Conservation (phyloP, 2,329 filamentous ascomycete species). For the Trichoderma atroviride region DNA sequence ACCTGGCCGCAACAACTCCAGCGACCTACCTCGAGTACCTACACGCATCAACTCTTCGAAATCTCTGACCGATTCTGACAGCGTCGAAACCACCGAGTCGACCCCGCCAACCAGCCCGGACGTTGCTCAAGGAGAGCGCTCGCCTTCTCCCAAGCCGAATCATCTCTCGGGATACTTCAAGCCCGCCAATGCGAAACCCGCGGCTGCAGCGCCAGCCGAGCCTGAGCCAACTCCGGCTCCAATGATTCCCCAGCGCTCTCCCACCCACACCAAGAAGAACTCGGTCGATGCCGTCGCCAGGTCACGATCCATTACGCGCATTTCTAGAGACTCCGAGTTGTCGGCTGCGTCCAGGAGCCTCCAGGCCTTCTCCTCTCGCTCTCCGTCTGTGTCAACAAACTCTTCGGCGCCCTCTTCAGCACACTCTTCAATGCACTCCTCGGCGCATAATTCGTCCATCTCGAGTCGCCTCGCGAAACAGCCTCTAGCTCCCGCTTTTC, state of each 20-base stretch:
- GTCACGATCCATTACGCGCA: conserved; percentile 61
- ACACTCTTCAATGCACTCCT: background rate
- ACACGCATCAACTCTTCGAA: conserved; percentile 56
- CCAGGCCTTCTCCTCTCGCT: conserved; percentile 60
- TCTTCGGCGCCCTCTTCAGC: conserved; percentile 51
- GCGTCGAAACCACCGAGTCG: conserved; percentile 55
- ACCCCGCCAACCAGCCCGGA: conserved; percentile 72
- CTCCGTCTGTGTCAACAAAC: conserved; percentile 58
- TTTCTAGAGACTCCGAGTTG: conserved; percentile 57
- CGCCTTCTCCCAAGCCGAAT: conserved; percentile 62
- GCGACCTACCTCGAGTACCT: conserved; percentile 30
- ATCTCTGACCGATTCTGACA: conserved; percentile 75
- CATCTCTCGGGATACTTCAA: conserved; percentile 70
- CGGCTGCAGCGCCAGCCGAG: conserved; percentile 40
- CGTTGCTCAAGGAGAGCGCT: conserved; percentile 57
- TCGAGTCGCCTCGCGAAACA: conserved; percentile 40
- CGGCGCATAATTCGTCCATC: conserved; percentile 42
- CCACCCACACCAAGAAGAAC: conserved; percentile 87
- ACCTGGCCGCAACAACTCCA: conserved; percentile 50
- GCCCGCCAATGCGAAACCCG: conserved; percentile 49
- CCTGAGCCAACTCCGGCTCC: conserved; percentile 48
- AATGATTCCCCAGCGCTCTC: conserved; percentile 73
- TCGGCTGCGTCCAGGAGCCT: conserved; percentile 60
- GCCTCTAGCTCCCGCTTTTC: conserved; percentile 28
- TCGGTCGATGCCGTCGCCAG: conserved; percentile 73